Evolutionary conservation across 1,139 yeast species (phyloP).

Genomic region (Protomyces lactucae-debilis): DNA sequence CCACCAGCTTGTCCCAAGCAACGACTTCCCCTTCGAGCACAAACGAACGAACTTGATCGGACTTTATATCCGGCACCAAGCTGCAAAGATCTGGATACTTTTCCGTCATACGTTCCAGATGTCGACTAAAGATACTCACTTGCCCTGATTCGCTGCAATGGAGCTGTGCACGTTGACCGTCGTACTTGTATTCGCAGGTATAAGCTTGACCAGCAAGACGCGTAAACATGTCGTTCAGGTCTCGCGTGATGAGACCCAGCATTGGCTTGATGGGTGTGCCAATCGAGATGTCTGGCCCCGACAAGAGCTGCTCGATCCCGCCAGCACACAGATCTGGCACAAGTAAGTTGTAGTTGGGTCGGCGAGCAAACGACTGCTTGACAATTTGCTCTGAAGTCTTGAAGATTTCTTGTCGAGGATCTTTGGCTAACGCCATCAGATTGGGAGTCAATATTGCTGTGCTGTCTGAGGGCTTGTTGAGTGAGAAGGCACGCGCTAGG

Average conservation of each 20-base stretch:
- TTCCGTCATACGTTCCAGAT: conserved; percentile 95
- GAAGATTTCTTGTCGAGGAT: conserved; percentile 75
- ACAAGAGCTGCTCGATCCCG: conserved; percentile 57
- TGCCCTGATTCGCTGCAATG: conserved; percentile 64
- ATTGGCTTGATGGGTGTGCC: conserved; percentile 93
- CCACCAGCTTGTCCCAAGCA: conserved; percentile 78
- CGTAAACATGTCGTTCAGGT: conserved; percentile 82
- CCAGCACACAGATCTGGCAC: conserved; percentile 59
- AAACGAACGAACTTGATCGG: conserved; percentile 28
- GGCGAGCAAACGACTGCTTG: conserved; percentile 38
- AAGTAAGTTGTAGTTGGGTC: conserved; percentile 84
- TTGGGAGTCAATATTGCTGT: conserved; percentile 26
- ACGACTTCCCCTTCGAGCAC: conserved; percentile 80
- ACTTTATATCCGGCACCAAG: conserved; percentile 19
- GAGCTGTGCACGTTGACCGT: conserved; percentile 96
- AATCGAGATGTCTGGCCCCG: conserved; percentile 31
- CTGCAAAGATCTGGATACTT: conserved; percentile 85
- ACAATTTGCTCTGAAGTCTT: conserved; percentile 56
- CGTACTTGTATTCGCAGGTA: conserved; percentile 94
- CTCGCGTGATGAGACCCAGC: conserved; percentile 95
- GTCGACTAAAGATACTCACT: conserved; percentile 79
- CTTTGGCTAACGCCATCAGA: conserved; percentile 34
- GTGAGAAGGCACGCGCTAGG: conserved; percentile 73
- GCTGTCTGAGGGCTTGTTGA: conserved; percentile 47
- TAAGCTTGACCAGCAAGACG: conserved; percentile 65